Percentiles rank a stretch among this genome's conserved stretches.
Evolutionary conservation across 371 early-diverging fungal genomes (phyloP).

Genomic region (Haplosporangium sp.): DNA sequence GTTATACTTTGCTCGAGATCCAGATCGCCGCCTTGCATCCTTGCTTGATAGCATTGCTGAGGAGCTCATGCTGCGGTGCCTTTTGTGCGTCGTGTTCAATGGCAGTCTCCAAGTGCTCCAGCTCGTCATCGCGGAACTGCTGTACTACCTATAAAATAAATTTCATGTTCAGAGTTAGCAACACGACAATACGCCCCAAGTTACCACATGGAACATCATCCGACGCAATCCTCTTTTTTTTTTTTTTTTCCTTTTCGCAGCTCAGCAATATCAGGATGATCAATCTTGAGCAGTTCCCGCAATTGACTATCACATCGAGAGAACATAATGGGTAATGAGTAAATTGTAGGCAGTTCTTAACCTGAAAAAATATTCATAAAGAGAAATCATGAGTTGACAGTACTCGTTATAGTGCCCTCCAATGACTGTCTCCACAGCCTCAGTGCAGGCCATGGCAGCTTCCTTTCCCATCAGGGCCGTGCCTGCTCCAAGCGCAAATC

Average conservation of each 20-base stretch:
- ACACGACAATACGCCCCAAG: not conserved
- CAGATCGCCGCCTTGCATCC: conserved; percentile 90
- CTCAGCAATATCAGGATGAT: conserved; percentile 71
- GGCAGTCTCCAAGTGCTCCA: conserved; percentile 94
- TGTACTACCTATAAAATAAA: conserved; percentile 63
- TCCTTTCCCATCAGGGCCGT: conserved; percentile 93
- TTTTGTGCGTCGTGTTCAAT: conserved; percentile 88
- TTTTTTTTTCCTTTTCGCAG: conserved; percentile 64
- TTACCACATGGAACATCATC: not conserved
- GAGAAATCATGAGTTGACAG: conserved; percentile 2
- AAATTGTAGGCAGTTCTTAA: not conserved
- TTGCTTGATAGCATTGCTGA: conserved; percentile 79
- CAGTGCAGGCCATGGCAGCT: conserved; percentile 98
- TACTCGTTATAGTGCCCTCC: conserved; percentile 97
- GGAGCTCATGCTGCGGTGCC: conserved; percentile 80
- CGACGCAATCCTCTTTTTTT: not conserved
- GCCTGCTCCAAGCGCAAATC: conserved; percentile 87
- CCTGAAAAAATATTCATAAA: not conserved
- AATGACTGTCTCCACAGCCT: conserved; percentile 97
- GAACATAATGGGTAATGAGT: not conserved
- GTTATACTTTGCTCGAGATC: conserved; percentile 76
- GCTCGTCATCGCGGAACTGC: conserved; percentile 94
- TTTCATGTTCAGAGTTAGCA: not conserved
- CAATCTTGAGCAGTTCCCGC: conserved; percentile 75
- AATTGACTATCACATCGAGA: conserved; percentile 66